These are phyloP conservation scores for Datura wrightii DNA, from an alignment of 257 asterid genomes.

Conservation along the genomic window DNA sequence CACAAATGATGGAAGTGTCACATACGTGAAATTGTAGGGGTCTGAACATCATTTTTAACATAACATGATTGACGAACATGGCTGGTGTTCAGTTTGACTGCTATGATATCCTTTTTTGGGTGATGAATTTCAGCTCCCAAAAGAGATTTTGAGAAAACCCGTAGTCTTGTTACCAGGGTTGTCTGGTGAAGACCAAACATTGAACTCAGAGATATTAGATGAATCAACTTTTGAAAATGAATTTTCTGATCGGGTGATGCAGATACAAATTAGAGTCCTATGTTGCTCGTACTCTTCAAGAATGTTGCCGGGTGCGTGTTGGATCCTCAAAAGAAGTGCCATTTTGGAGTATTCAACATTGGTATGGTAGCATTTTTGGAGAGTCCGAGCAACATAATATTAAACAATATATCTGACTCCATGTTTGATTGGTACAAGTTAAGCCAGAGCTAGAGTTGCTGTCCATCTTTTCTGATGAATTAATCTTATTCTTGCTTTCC, in stretches of 20 bases:
- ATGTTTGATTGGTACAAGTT: not conserved
- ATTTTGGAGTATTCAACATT: not conserved
- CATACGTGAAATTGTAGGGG: not conserved
- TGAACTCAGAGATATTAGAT: not conserved
- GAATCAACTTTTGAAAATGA: not conserved
- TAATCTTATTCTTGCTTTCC: not conserved
- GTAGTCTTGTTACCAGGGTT: not conserved
- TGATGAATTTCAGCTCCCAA: conserved; percentile 2
- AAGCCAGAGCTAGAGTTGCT: not conserved
- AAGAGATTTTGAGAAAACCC: not conserved
- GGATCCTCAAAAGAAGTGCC: too few species aligned
- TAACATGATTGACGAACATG: not conserved
- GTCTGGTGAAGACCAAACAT: not conserved
- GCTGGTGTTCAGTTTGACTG: not conserved
- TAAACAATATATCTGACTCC: not conserved
- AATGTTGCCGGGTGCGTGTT: not conserved
- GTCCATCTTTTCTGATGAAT: not conserved
- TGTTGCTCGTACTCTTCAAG: not conserved
- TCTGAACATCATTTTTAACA: not conserved
- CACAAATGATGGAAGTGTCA: not conserved
- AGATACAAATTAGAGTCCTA: not conserved
- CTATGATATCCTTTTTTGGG: not conserved
- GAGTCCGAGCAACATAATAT: not conserved
- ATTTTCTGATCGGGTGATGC: not conserved
- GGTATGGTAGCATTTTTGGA: not conserved